Percentiles rank a stretch among this genome's conserved stretches.
Conservation (phyloP, 345 rosid species). For the Melastoma malabathricum region DNA sequence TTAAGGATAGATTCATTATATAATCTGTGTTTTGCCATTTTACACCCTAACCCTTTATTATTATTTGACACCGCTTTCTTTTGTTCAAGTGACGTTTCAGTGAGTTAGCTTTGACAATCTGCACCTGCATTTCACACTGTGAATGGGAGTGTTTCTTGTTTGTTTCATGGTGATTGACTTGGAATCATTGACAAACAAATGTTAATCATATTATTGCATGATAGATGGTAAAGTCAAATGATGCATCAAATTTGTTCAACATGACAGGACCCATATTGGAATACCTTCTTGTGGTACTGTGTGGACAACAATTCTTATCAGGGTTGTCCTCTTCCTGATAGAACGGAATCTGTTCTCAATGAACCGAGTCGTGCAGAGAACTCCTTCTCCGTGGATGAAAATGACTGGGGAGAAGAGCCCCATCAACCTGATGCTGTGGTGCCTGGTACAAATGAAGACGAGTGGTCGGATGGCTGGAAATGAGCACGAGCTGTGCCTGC, state of each 20-base stretch:
- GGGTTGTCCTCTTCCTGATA: conserved; percentile 70
- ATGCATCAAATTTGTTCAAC: background rate
- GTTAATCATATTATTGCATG: background rate
- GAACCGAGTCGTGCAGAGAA: background rate
- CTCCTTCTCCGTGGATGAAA: conserved; percentile 5
- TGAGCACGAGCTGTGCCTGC: conserved; percentile 4
- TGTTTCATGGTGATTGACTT: background rate
- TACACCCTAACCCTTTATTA: background rate
- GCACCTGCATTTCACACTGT: too few species aligned
- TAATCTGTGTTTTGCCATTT: background rate
- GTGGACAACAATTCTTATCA: conserved; percentile 54
- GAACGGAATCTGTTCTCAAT: conserved; percentile 10
- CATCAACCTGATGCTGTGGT: conserved; percentile 12
- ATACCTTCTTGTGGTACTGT: conserved; percentile 60
- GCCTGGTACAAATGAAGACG: conserved; percentile 34
- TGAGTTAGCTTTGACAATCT: too few species aligned
- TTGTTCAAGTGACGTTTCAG: too few species aligned
- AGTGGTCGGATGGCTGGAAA: conserved; percentile 79
- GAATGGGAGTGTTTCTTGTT: too few species aligned
- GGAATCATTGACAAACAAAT: background rate
- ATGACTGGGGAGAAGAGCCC: conserved; percentile 19
- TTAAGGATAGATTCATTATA: background rate
- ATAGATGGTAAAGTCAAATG: background rate
- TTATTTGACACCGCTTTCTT: too few species aligned
- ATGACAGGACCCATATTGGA: conserved; percentile 63